Conservation (phyloP, 2,329 filamentous ascomycete species). For the Sporothrix mexicana region DNA sequence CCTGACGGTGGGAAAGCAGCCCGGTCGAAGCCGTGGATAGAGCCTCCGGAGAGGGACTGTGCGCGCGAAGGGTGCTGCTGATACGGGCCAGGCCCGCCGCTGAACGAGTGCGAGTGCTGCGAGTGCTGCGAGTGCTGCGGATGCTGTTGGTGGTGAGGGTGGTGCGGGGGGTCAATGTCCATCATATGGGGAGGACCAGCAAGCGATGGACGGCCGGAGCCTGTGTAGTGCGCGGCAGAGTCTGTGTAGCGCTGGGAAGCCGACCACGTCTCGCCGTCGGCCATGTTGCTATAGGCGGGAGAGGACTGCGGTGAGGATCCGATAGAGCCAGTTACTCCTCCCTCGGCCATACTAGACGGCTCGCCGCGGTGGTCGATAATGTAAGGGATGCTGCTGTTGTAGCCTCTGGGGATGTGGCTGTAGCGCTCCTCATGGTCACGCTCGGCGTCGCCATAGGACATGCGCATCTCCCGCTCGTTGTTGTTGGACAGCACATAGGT, state of each 20-base stretch:
- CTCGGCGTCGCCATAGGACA: not conserved
- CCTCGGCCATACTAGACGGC: conserved; percentile 1
- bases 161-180: not conserved
- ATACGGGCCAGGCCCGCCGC: not conserved
- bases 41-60: conserved; percentile 25
- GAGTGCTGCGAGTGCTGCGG: not conserved
- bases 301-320: conserved; percentile 21
- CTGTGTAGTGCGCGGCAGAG: not conserved
- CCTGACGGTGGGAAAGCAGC: not conserved
- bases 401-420: conserved; percentile 12
- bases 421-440: conserved; percentile 14
- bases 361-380: not conserved
- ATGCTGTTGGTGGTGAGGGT: not conserved
- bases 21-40: conserved; percentile 15
- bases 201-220: not conserved
- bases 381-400: conserved; percentile 14
- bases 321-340: not conserved
- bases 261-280: conserved; percentile 8
- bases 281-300: conserved; percentile 11
- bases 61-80: conserved; percentile 26
- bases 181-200: not conserved
- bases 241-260: not conserved
- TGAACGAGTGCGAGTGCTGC: not conserved
- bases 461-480: conserved; percentile 14
- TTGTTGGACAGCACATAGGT: conserved; percentile 14